These are phyloP conservation scores for Trichoderma parareesei DNA, from an alignment of 495 filamentous ascomycete genomes.

Conservation along the genomic window DNA sequence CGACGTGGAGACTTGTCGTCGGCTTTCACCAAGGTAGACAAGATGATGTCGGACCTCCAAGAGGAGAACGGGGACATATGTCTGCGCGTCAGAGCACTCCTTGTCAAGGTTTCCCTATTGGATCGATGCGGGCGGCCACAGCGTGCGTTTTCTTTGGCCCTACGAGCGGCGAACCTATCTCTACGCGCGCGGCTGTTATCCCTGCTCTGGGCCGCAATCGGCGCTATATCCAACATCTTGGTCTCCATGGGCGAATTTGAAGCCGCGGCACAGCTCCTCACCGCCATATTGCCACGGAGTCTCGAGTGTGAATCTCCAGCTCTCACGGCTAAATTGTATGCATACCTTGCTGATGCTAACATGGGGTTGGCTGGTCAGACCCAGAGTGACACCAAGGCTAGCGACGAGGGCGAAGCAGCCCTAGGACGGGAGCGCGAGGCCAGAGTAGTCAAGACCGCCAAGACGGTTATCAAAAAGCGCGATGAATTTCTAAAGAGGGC, in stretches of 20 bases:
- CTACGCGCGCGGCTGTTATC: constrained; percentile 64
- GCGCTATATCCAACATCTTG: constrained; percentile 59
- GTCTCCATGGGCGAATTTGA: constrained; percentile 67
- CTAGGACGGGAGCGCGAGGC: neutral
- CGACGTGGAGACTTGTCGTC: constrained; percentile 52
- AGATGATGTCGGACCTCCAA: constrained; percentile 53
- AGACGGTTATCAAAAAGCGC: constrained; percentile 17
- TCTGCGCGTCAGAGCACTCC: constrained; percentile 65
- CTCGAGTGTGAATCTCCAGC: constrained; percentile 64
- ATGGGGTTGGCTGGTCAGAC: constrained; percentile 68
- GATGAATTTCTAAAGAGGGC: constrained; percentile 58
- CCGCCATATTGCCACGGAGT: constrained; percentile 71
- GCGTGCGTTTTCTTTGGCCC: constrained; percentile 72
- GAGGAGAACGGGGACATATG: constrained; percentile 67
- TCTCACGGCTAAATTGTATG: constrained; percentile 61
- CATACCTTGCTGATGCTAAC: constrained; percentile 70
- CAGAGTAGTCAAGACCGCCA: constrained; percentile 21
- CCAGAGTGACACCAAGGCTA: constrained; percentile 18
- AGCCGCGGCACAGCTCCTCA: constrained; percentile 56
- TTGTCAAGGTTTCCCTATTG: constrained; percentile 67
- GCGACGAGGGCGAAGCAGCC: constrained; percentile 17
- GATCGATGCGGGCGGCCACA: constrained; percentile 62
- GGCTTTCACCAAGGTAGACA: constrained; percentile 62
- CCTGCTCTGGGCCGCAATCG: constrained; percentile 69
- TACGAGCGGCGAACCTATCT: constrained; percentile 72